Conservation (phyloP, 2,329 filamentous ascomycete genomes). For the Penicillium sumatraense region DNA sequence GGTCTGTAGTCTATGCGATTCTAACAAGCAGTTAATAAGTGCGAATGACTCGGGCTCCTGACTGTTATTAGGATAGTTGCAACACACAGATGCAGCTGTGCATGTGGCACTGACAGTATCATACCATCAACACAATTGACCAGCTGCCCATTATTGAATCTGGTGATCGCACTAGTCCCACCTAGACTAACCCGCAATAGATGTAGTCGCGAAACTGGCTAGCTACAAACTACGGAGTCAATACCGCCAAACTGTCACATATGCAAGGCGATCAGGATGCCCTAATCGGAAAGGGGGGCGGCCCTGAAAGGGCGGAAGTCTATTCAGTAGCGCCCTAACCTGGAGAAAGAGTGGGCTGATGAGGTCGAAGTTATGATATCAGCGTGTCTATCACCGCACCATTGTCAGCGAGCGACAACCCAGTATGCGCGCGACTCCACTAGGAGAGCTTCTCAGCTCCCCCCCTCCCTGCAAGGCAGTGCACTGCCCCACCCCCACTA, state of each 20-base stretch:
- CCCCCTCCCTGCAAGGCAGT: slow-evolving; percentile 27
- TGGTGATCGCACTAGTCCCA: not conserved
- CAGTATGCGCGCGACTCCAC: slow-evolving; percentile 22
- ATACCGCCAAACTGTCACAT: slow-evolving; percentile 7
- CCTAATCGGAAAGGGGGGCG: slow-evolving; percentile 7
- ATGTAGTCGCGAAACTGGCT: slow-evolving; percentile 7
- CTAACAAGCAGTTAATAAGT: not conserved
- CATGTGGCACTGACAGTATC: not conserved
- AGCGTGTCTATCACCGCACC: slow-evolving; percentile 5
- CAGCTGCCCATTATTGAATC: not conserved
- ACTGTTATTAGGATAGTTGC: not conserved
- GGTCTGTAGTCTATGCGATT: not conserved
- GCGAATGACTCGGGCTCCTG: slow-evolving; percentile 1
- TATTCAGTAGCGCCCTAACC: slow-evolving; percentile 5
- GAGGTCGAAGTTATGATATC: slow-evolving; percentile 16
- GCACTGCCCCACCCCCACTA: slow-evolving; percentile 31
- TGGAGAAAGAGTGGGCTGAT: not conserved
- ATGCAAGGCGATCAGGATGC: slow-evolving; percentile 17
- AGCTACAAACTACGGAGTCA: no score
- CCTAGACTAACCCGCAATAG: not conserved
- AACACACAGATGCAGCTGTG: not conserved
- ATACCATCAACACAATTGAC: not conserved
- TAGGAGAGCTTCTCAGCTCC: slow-evolving; percentile 17
- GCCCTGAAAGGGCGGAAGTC: slow-evolving; percentile 8
- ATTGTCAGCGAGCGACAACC: not conserved